phyloP scores from a whole-genome alignment of 164 flowering plant species.

The Vitis cinerea region DNA sequence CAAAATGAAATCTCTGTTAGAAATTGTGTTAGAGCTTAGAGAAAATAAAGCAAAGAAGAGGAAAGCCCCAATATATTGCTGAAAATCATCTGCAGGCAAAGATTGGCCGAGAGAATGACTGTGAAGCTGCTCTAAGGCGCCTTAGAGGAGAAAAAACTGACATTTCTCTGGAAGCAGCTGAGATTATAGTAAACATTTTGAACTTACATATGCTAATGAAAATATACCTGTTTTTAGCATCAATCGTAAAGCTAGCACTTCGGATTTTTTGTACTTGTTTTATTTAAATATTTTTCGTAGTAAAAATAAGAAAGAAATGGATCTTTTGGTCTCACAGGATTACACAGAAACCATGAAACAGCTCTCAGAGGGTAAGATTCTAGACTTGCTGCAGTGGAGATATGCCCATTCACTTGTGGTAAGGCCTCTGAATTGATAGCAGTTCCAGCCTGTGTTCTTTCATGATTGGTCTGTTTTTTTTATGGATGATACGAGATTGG shows the following conservation, averaged over 20 bases:
- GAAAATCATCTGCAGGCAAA: conserved; percentile 22
- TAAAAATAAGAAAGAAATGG: background rate
- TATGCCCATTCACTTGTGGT: conserved; percentile 57
- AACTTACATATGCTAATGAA: background rate
- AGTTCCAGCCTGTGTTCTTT: background rate
- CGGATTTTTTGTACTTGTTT: no score
- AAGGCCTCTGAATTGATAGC: conserved; percentile 4
- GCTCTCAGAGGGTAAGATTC: conserved; percentile 17
- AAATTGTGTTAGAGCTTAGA: no score
- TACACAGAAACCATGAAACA: conserved; percentile 24
- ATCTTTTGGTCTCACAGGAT: conserved; percentile 26
- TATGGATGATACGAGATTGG: background rate
- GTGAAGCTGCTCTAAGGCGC: conserved; percentile 26
- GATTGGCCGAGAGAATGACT: conserved; percentile 6
- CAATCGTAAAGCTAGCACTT: background rate
- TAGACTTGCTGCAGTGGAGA: conserved; percentile 35
- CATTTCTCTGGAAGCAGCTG: conserved; percentile 30
- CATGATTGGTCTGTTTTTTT: background rate
- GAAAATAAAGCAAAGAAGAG: no score
- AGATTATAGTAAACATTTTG: conserved; percentile 23
- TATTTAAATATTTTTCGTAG: no score
- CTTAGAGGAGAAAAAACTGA: conserved; percentile 29
- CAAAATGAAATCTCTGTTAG: no score
- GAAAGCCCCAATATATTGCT: no score
- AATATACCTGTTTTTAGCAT: background rate